Evolutionary conservation across 441 rosid genomes (phyloP).

Genomic region (Hura crepitans): DNA sequence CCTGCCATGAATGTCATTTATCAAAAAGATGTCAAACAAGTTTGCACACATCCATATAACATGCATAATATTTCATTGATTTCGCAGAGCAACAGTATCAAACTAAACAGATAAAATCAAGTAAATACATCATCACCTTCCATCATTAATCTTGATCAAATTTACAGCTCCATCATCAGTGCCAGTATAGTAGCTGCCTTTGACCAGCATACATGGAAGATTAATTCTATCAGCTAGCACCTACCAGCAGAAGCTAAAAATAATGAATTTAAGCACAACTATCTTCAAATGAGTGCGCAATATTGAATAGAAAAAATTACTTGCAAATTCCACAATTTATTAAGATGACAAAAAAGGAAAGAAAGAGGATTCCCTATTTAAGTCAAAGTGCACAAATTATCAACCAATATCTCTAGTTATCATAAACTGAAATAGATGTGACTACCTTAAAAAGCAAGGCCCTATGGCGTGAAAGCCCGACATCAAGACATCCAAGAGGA

Average conservation of each 20-base stretch:
- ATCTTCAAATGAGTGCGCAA: constrained; percentile 4
- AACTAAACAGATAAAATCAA: not conserved
- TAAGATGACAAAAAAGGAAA: not conserved
- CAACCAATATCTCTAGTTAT: constrained; percentile 14
- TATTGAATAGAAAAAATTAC: not conserved
- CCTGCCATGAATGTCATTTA: constrained; percentile 9
- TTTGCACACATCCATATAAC: not conserved
- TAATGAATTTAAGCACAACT: constrained; percentile 17
- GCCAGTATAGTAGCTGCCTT: constrained; percentile 96
- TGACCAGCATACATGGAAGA: constrained; percentile 92
- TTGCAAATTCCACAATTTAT: constrained; percentile 17
- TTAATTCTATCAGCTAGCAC: constrained; percentile 86
- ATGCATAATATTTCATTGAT: not conserved
- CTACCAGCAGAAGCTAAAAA: constrained; percentile 40
- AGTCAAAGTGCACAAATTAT: not conserved
- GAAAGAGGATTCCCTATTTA: not conserved
- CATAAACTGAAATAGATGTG: constrained; percentile 10
- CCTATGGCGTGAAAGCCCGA: constrained; percentile 95
- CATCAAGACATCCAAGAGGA: constrained; percentile 83
- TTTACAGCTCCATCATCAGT: constrained; percentile 98
- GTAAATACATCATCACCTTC: constrained; percentile 50
- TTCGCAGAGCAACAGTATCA: not conserved
- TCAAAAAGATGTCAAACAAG: not conserved
- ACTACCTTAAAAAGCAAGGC: constrained; percentile 97
- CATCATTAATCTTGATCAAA: constrained; percentile 62